Base-by-base conservation (phyloP, 768 basidiomycete species). In the Podaxis mareebaensis region DNA sequence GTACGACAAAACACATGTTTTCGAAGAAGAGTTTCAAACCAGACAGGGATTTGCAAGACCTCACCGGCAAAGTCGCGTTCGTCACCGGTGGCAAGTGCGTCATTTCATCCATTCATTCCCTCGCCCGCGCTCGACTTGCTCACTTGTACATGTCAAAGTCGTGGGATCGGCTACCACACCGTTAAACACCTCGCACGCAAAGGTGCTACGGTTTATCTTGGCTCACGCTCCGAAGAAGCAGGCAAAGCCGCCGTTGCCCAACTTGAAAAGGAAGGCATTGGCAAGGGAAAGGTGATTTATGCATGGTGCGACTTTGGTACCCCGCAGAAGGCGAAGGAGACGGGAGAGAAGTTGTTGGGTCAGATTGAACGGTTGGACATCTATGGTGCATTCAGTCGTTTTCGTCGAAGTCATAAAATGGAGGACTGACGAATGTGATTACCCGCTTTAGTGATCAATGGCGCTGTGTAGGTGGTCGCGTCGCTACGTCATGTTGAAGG, bases 61-160 rank as follows among this genome's bases (percentile, higher is more conserved):
- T 83, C 8, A 70, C 67, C 0, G 82, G 79, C 13, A 83, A 83
- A 69, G 81, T 86, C 26, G 67, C 73, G 44, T 68, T 85, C 56
- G 80, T 87, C n/a, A 86, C 84, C 0, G 85, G 85, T 8, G 83
- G 78, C 52, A 85, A 84, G 81, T 84, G 60, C 67, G 78, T 67
- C 12, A 4, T 17, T n/a, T 48, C 12, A 24, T 28, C 5, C 20
- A 24, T 12, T 22, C 26, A 22, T 26, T 11, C 24, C 3, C 24
- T 24, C 12, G 26, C 12, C 24, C 6, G 3, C 8, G n/a, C 30
- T 40, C 48, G 7, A 38, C 53, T 30, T 4, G 7, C 30, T 5
- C 12, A 24, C 5, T n/a, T 12, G 44, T 22, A 4, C 11, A 33
- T 38, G 24, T 39, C 26, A 39, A 33, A 74, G 73, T 54, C 67